phyloP scores from a whole-genome alignment of 2,329 filamentous ascomycete genomes.

The Cercospora sojina region DNA sequence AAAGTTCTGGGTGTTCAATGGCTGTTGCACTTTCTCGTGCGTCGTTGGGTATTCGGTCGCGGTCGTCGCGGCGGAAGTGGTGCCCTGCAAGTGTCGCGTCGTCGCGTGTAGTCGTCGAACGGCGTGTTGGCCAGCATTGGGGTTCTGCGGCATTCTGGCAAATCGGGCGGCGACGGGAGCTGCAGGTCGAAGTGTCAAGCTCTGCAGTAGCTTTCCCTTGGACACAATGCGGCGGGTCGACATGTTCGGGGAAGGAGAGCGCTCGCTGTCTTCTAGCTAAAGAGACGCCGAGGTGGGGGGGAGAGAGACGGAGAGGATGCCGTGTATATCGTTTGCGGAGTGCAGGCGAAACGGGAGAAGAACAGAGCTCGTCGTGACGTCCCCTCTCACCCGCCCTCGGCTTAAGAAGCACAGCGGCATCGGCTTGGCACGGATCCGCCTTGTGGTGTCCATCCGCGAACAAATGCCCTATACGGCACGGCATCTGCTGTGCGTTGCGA shows the following conservation, averaged over 20 bases:
- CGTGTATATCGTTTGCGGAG: not conserved
- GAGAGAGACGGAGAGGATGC: not conserved
- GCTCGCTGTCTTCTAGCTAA: conserved; percentile 20
- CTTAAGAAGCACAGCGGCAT: conserved; percentile 5
- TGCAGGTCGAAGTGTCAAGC: conserved; percentile 41
- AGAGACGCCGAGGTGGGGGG: conserved; percentile 9
- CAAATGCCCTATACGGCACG: not conserved
- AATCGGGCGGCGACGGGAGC: conserved; percentile 38
- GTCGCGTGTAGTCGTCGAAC: conserved; percentile 56
- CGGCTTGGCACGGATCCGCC: conserved; percentile 7
- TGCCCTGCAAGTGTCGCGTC: conserved; percentile 53
- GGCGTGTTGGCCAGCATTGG: conserved; percentile 42
- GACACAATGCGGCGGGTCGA: conserved; percentile 48
- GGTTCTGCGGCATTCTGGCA: conserved; percentile 36
- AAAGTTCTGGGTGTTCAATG: conserved; percentile 75
- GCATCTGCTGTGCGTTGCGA: not conserved
- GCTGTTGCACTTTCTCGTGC: conserved; percentile 68
- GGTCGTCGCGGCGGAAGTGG: conserved; percentile 51
- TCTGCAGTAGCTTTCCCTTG: conserved; percentile 42
- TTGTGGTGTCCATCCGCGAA: not conserved
- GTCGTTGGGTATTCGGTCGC: conserved; percentile 63
- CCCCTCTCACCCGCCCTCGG: conserved; percentile 8
- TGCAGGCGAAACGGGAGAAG: not conserved
- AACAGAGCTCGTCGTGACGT: not conserved
- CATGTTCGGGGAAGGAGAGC: conserved; percentile 33